Evolutionary conservation across 2,329 filamentous ascomycete species (phyloP).

Genomic region (Cryphonectria radicalis): DNA sequence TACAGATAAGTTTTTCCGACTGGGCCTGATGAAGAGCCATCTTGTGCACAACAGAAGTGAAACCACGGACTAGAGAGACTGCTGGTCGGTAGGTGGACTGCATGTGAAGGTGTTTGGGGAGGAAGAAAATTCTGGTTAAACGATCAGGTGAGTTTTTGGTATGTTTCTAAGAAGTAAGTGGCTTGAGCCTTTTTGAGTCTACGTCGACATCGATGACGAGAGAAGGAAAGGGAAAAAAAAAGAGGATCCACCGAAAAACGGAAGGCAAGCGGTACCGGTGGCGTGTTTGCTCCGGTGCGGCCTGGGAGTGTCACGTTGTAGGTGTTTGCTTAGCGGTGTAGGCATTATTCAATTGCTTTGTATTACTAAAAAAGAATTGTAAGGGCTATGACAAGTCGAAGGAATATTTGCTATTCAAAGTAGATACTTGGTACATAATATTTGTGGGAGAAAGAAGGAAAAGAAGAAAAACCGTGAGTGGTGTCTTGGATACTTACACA

Average conservation of each 20-base stretch:
- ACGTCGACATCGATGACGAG: background rate
- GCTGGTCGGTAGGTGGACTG: constrained; percentile 2
- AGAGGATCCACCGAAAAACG: background rate
- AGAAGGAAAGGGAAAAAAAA: background rate
- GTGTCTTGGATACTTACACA: background rate
- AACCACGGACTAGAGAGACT: constrained; percentile 11
- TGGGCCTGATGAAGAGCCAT: constrained; percentile 52
- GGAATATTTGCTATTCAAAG: background rate
- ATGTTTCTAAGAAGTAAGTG: background rate
- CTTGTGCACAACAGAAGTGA: constrained; percentile 31
- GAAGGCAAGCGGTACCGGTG: background rate
- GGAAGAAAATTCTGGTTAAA: background rate
- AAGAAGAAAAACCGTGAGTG: too few relatives aligned
- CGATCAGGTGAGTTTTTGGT: background rate
- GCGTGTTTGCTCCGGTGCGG: background rate
- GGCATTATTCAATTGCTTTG: background rate
- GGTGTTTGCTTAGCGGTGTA: background rate
- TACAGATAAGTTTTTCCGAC: constrained; percentile 54
- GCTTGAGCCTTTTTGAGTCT: background rate
- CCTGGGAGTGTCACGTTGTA: background rate
- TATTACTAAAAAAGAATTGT: background rate
- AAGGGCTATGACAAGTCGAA: background rate
- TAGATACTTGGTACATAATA: background rate
- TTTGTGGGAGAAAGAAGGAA: background rate
- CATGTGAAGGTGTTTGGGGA: background rate